Evolutionary conservation across 2,329 filamentous ascomycete species (phyloP).

Genomic region (Curvularia sp.): DNA sequence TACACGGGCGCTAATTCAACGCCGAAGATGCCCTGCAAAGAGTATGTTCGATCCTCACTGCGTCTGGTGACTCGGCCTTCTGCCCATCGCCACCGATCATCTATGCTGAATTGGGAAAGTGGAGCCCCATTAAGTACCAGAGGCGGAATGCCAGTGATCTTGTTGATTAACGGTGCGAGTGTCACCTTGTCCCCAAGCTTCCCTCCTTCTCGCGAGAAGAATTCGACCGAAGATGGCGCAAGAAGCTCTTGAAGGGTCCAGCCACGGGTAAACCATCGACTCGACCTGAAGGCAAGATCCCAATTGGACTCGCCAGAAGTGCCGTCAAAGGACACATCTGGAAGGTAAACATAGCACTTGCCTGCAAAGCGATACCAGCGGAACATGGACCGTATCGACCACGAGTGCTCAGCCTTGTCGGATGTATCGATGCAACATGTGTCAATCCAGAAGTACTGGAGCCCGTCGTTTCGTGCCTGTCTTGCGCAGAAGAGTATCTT

Average conservation of each 20-base stretch:
- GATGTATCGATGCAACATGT: slow-evolving; percentile 6
- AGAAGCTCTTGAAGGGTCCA: slow-evolving; percentile 20
- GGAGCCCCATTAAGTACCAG: slow-evolving; percentile 7
- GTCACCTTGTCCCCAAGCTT: slow-evolving; percentile 17
- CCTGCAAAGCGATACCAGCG: slow-evolving; percentile 3
- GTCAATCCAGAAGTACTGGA: slow-evolving; percentile 16
- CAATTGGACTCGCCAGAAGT: neutral
- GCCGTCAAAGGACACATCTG: neutral
- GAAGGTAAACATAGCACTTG: neutral
- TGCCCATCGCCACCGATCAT: slow-evolving; percentile 17
- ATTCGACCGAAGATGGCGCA: slow-evolving; percentile 22
- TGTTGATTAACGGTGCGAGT: slow-evolving; percentile 2
- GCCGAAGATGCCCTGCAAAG: slow-evolving; percentile 16
- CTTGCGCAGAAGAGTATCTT: slow-evolving; percentile 8
- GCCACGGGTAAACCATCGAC: slow-evolving; percentile 2
- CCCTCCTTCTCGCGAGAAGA: slow-evolving; percentile 21
- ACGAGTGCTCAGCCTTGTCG: neutral
- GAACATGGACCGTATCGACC: slow-evolving; percentile 4
- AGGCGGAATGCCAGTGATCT: slow-evolving; percentile 17
- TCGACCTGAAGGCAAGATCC: neutral
- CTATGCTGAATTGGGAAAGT: slow-evolving; percentile 11
- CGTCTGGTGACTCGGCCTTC: slow-evolving; percentile 20
- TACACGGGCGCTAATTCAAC: slow-evolving; percentile 6
- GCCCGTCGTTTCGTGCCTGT: neutral
- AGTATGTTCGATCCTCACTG: slow-evolving; percentile 15